These are phyloP conservation scores for Corymbia maculata DNA, from an alignment of 345 rosid genomes.

Conservation along the genomic window DNA sequence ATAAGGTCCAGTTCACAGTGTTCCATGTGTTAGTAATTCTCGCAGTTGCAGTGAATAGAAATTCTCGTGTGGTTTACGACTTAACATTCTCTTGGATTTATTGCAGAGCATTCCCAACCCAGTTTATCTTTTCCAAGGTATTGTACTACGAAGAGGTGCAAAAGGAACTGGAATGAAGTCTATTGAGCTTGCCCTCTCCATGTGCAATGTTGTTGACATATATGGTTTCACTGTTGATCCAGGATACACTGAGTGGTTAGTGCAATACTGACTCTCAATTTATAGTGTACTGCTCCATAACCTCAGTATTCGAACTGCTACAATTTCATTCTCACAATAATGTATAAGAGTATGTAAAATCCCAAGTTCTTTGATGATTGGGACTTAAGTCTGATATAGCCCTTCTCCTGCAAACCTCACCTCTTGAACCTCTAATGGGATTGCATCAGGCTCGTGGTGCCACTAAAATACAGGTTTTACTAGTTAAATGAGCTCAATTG, in stretches of 20 bases:
- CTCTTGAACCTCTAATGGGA: not conserved
- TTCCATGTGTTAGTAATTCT: not conserved
- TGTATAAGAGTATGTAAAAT: not conserved
- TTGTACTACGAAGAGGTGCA: slow-evolving; percentile 90
- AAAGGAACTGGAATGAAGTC: slow-evolving; percentile 99
- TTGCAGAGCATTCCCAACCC: slow-evolving; percentile 88
- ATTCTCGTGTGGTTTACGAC: not conserved
- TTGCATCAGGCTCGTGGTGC: not conserved
- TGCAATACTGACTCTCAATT: not conserved
- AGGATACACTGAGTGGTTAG: slow-evolving; percentile 94
- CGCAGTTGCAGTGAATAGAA: not conserved
- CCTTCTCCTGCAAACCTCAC: not conserved
- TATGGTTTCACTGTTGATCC: slow-evolving; percentile 99
- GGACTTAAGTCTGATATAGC: not conserved
- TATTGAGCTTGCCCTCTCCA: slow-evolving; percentile 85
- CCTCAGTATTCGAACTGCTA: not conserved
- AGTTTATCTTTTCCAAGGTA: slow-evolving; percentile 98
- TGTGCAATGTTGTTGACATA: slow-evolving; percentile 90
- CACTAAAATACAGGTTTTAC: not conserved
- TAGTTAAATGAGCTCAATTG: not conserved
- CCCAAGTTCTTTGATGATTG: not conserved
- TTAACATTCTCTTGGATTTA: slow-evolving; percentile 2
- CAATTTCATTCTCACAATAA: not conserved
- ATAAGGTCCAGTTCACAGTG: not conserved
- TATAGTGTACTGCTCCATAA: not conserved